These are phyloP conservation scores for Cadophora luteo-olivacea DNA, from an alignment of 2,329 filamentous ascomycete genomes.

Conservation along the genomic window DNA sequence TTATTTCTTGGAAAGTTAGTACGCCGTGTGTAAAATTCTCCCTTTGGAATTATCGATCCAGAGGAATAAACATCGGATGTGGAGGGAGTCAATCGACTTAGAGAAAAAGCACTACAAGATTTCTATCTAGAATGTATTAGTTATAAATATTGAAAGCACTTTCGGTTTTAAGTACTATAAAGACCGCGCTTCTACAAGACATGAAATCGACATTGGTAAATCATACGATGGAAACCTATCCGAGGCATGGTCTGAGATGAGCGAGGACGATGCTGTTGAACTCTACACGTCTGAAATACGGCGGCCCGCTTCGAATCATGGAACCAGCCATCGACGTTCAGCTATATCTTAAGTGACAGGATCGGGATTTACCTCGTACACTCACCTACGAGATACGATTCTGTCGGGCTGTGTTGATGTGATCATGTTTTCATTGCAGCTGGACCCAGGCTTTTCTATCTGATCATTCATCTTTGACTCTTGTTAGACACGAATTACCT, in stretches of 20 bases:
- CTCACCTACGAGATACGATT: too few relatives aligned
- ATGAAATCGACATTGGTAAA: background rate
- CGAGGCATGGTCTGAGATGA: background rate
- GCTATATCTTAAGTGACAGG: background rate
- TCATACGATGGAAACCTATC: background rate
- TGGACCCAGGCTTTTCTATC: too few relatives aligned
- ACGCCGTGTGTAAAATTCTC: background rate
- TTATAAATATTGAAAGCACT: background rate
- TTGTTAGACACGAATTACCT: too few relatives aligned
- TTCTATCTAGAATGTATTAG: background rate
- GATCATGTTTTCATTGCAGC: too few relatives aligned
- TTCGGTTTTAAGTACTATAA: background rate
- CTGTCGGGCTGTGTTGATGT: too few relatives aligned
- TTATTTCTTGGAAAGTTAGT: background rate
- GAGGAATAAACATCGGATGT: background rate
- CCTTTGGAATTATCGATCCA: background rate
- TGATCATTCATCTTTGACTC: too few relatives aligned
- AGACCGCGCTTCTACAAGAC: background rate
- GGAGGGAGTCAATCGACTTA: background rate
- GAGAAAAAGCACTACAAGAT: background rate
- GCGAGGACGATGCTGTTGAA: background rate
- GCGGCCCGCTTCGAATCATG: background rate
- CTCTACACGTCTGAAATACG: background rate
- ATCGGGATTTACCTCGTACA: too few relatives aligned
- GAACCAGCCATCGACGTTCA: background rate